Evolutionary conservation across 495 filamentous ascomycete genomes (phyloP).

Genomic region (Penicillium argentinense): DNA sequence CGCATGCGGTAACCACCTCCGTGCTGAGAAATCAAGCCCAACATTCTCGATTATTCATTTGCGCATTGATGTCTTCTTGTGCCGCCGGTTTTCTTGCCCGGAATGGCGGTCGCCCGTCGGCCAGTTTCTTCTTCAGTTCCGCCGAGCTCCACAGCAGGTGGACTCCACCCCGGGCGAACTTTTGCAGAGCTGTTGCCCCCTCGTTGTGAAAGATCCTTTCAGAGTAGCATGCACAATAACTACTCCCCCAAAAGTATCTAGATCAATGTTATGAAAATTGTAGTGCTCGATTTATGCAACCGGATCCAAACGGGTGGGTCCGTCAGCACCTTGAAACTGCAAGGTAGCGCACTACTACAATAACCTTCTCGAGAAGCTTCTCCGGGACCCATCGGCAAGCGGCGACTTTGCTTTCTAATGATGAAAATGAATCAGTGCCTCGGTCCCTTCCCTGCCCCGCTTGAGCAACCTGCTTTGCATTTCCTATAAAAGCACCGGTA

Average conservation of each 20-base stretch:
- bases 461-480: constrained; percentile 1
- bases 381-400: constrained; percentile 19
- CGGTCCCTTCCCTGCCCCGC: constrained; percentile 22
- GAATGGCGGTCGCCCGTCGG: constrained; percentile 27
- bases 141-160: constrained; percentile 23
- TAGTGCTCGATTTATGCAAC: constrained; percentile 6
- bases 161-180: not conserved
- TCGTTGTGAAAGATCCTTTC: no score
- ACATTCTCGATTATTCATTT: not conserved
- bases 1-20: constrained; percentile 16
- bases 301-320: constrained; percentile 14
- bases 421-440: constrained; percentile 10
- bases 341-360: no score
- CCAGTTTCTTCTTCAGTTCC: constrained; percentile 14
- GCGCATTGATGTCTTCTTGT: not conserved
- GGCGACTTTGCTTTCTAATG: constrained; percentile 27
- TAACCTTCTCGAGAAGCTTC: constrained; percentile 35
- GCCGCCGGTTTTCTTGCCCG: constrained; percentile 29
- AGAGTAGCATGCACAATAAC: no score
- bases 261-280: no score
- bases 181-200: not conserved
- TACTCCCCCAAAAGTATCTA: no score
- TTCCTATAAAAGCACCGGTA: constrained; percentile 12
- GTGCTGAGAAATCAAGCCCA: constrained; percentile 21
- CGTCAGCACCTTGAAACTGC: constrained; percentile 8